These are phyloP conservation scores for Staphylotrichum longicolle DNA, from an alignment of 495 filamentous ascomycete species.

Conservation along the genomic window DNA sequence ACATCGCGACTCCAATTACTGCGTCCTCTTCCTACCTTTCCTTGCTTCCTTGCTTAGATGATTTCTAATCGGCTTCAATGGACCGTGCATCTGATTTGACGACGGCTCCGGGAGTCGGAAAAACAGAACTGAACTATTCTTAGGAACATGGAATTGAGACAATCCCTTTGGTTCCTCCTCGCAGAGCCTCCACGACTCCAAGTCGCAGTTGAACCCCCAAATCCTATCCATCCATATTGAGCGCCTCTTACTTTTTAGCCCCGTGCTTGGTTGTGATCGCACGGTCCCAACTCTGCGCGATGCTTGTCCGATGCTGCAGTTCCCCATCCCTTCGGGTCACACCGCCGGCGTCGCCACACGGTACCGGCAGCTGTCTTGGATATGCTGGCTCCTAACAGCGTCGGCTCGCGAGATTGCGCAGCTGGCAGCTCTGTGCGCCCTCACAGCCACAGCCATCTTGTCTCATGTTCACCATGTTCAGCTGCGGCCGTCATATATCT, in stretches of 20 bases:
- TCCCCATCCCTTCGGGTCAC: background rate
- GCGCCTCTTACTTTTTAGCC: constrained; percentile 7
- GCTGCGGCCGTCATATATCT: constrained; percentile 11
- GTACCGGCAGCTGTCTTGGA: constrained; percentile 5
- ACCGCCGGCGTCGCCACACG: constrained; percentile 8
- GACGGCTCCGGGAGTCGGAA: background rate
- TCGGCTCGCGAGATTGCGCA: background rate
- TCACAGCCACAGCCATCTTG: constrained; percentile 1
- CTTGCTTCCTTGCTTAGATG: too few relatives aligned
- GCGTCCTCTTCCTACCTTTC: background rate
- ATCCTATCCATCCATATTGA: background rate
- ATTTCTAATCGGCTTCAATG: too few relatives aligned
- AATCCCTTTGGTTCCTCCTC: background rate
- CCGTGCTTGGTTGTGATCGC: background rate
- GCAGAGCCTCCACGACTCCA: background rate
- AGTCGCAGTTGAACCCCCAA: background rate
- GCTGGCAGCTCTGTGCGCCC: background rate
- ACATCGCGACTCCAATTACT: background rate
- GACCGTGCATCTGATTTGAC: too few relatives aligned
- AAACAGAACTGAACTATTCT: background rate
- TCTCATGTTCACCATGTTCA: background rate
- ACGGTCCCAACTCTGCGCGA: background rate
- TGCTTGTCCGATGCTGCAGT: background rate
- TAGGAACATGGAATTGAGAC: background rate
- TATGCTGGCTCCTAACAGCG: constrained; percentile 8